Evolutionary conservation across 2,329 filamentous ascomycete species (phyloP), one percentile per base, ranked within the genome.

Genomic region (Lomentospora prolificans): DNA sequence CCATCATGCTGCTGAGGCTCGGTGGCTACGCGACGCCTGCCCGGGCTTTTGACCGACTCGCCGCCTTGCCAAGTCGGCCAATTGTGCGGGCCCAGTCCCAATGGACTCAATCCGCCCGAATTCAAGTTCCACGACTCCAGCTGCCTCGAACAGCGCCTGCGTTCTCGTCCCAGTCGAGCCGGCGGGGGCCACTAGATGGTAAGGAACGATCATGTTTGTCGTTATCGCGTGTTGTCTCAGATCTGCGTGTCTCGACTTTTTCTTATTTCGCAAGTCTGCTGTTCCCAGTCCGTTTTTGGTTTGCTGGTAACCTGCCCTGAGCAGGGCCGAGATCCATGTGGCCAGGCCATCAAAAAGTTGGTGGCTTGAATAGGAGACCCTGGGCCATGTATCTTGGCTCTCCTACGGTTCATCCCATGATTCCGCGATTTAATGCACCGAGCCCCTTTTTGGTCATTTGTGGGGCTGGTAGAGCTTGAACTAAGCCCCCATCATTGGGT

Each of bases 31-130:
- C 30, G 24, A 7, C 48, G 9, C 48, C 25, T 25, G 22, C 25
- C 25, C 48, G 28, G 30, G 30, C 30, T 33, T 33, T 12, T 33
- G 7, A 12, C 12, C 30, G 12, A 31, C 10, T 51, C 8, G 12
- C 24, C 6, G 19, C 28, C 14, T 14, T 28, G 27, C 24, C 48
- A 66, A 9, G 65, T 65, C 3, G 62, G 59, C 3, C 62, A 57
- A 33, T 63, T 66, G 52, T 64, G 52, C 3, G 58, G 46, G 2
- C 55, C 57, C 14, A 57, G 59, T 41, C 39, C 58, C 25, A 30
- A 51, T 51, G 25, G 24, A 30, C 10, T 31, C 8, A n/a, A 12
- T 27, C 25, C 19, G 22, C n/a, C 27, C 46, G 14, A 28, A n/a
- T n/a, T 17, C 24, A 9, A 22, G 12, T 50, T 22, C 8, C 1